phyloP scores from a whole-genome alignment of 2,329 filamentous ascomycete species.

The Bipolaris sorokiniana region DNA sequence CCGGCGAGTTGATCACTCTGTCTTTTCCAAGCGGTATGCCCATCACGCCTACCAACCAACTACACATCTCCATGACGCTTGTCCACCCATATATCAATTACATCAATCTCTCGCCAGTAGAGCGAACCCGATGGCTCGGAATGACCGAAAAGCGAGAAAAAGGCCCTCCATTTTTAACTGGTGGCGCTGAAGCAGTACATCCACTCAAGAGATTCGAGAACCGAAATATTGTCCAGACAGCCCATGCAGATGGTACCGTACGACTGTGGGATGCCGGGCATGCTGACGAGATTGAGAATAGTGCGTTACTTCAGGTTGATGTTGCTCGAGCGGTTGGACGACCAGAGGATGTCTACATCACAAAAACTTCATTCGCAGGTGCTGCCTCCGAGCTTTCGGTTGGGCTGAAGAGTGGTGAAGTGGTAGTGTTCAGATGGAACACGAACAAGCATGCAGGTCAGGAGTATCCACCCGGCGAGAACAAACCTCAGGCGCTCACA shows the following conservation, averaged over 20 bases:
- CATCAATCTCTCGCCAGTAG: slow-evolving; percentile 73
- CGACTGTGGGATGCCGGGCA: slow-evolving; percentile 92
- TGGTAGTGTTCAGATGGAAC: slow-evolving; percentile 88
- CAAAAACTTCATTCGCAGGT: slow-evolving; percentile 79
- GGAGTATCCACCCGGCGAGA: slow-evolving; percentile 62
- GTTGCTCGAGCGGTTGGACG: slow-evolving; percentile 80
- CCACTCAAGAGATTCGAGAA: slow-evolving; percentile 78
- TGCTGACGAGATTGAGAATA: slow-evolving; percentile 91
- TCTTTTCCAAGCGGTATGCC: slow-evolving; percentile 92
- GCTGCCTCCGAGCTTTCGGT: slow-evolving; percentile 83
- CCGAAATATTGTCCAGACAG: slow-evolving; percentile 82
- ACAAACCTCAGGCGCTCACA: slow-evolving; percentile 62
- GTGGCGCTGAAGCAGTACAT: slow-evolving; percentile 74
- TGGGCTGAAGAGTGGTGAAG: slow-evolving; percentile 81
- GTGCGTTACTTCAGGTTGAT: slow-evolving; percentile 80
- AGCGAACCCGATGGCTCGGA: slow-evolving; percentile 83
- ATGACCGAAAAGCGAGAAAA: slow-evolving; percentile 83
- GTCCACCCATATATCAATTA: slow-evolving; percentile 87
- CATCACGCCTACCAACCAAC: slow-evolving; percentile 89
- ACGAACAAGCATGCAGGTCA: slow-evolving; percentile 74
- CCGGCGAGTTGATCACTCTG: slow-evolving; percentile 86
- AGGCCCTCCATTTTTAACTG: slow-evolving; percentile 78
- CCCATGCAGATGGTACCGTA: slow-evolving; percentile 90
- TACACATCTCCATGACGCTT: slow-evolving; percentile 85
- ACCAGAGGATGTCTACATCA: slow-evolving; percentile 77